Evolutionary conservation across 1,284 basidiomycete species (phyloP).

Genomic region (Earliella scabrosa): DNA sequence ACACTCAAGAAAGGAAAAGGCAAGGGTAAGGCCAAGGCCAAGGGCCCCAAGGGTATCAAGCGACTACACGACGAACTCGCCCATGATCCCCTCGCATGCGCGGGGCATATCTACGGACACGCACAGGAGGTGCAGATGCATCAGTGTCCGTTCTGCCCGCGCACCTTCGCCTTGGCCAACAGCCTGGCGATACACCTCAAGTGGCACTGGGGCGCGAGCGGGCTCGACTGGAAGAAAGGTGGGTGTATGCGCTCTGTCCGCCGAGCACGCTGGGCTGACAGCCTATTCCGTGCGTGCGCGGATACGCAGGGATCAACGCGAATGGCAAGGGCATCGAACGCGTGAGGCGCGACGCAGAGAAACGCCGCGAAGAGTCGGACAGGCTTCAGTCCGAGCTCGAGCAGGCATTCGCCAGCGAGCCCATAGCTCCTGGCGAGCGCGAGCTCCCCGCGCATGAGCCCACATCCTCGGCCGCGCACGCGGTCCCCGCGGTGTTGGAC

Average conservation of each 20-base stretch:
- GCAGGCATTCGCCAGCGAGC: not conserved
- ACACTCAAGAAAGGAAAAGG: constrained; percentile 6
- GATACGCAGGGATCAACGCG: constrained; percentile 24
- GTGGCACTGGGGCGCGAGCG: constrained; percentile 34
- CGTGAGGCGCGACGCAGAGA: constrained; percentile 13
- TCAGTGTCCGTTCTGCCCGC: constrained; percentile 32
- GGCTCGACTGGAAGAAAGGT: constrained; percentile 26
- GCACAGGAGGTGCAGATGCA: constrained; percentile 1
- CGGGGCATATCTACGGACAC: too few species aligned
- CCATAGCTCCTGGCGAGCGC: not conserved
- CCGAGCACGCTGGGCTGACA: too few species aligned
- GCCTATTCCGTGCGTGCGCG: too few species aligned
- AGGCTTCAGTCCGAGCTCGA: constrained; percentile 1
- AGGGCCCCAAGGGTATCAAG: too few species aligned
- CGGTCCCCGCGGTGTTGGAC: not conserved
- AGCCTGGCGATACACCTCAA: constrained; percentile 37
- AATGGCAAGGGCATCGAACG: constrained; percentile 16
- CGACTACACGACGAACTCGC: too few species aligned
- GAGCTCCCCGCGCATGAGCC: not conserved
- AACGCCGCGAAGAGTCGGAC: constrained; percentile 6
- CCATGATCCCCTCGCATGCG: too few species aligned
- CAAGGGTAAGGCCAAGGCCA: not conserved
- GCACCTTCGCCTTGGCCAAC: constrained; percentile 33
- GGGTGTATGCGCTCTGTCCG: not conserved
- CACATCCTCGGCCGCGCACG: not conserved